A percentile compares a stretch with the other conserved stretches of the same genome.
Evolutionary conservation across 225 moss, liverwort and hornwort species (phyloP).

Genomic region (Polytrichum formosum): DNA sequence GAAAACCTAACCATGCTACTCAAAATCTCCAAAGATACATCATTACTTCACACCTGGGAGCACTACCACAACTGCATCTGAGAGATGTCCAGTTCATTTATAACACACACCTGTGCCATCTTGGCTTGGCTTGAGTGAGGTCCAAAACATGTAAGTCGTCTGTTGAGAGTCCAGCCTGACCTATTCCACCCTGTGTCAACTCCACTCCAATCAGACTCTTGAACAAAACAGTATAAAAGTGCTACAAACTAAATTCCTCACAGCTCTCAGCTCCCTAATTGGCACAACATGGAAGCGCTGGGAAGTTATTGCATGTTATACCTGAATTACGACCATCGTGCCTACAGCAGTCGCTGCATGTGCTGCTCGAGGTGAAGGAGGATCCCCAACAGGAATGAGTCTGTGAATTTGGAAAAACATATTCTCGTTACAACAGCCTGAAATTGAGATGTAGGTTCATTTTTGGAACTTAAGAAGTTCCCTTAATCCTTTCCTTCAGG

Average conservation of each 20-base stretch:
- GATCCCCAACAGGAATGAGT: slow-evolving; percentile 47
- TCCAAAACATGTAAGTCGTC: slow-evolving; percentile 51
- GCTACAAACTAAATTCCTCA: slow-evolving; percentile 19
- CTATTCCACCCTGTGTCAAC: slow-evolving; percentile 48
- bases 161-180: slow-evolving; percentile 48
- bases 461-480: neutral
- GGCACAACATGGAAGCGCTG: slow-evolving; percentile 9
- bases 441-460: neutral
- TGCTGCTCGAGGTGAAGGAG: slow-evolving; percentile 51
- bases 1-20: neutral
- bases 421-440: neutral
- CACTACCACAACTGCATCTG: neutral
- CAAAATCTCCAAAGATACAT: neutral
- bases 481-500: neutral
- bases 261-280: slow-evolving; percentile 17
- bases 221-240: slow-evolving; percentile 13
- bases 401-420: slow-evolving; percentile 8
- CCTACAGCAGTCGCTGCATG: slow-evolving; percentile 50
- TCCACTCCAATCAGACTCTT: slow-evolving; percentile 27
- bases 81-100: neutral
- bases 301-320: slow-evolving; percentile 15
- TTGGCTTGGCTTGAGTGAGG: slow-evolving; percentile 45
- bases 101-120: slow-evolving; percentile 47
- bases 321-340: slow-evolving; percentile 53
- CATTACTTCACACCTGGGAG: neutral